phyloP scores from a whole-genome alignment of 257 asterid genomes.

The Misopates orontium region DNA sequence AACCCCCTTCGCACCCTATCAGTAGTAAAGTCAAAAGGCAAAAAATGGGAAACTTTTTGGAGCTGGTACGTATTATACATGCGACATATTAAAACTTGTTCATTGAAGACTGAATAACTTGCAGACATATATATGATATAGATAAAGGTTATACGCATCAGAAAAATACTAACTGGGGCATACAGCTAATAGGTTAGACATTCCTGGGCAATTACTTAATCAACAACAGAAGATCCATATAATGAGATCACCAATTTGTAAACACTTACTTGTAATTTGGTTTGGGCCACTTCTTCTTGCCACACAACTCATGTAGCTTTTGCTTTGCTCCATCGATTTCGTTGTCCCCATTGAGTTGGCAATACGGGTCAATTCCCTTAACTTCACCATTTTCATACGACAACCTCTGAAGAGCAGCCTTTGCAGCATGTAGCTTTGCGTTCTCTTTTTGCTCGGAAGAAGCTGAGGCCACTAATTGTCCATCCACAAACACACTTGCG shows the following conservation, averaged over 20 bases:
- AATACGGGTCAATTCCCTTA: slow-evolving; percentile 1
- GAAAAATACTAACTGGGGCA: too few relatives aligned
- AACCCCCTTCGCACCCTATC: too few relatives aligned
- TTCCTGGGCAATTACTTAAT: too few relatives aligned
- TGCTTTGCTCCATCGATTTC: slow-evolving; percentile 68
- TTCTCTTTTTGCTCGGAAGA: slow-evolving; percentile 66
- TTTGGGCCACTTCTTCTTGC: slow-evolving; percentile 71
- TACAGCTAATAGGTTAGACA: too few relatives aligned
- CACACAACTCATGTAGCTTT: slow-evolving; percentile 64
- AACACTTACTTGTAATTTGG: slow-evolving; percentile 64
- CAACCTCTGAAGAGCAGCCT: slow-evolving; percentile 55
- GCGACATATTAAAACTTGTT: too few relatives aligned
- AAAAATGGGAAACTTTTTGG: too few relatives aligned
- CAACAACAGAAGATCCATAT: neutral
- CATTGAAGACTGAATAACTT: too few relatives aligned
- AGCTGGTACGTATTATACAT: too few relatives aligned
- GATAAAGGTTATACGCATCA: too few relatives aligned
- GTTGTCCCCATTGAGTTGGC: slow-evolving; percentile 36
- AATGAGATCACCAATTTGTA: neutral
- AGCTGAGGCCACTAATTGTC: slow-evolving; percentile 52
- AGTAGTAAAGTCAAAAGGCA: too few relatives aligned
- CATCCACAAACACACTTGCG: slow-evolving; percentile 64
- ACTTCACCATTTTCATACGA: slow-evolving; percentile 20
- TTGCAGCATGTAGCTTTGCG: slow-evolving; percentile 80
- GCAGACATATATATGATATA: too few relatives aligned